Conservation (phyloP, 2,329 filamentous ascomycete genomes). For the Fusarium mundagurra region DNA sequence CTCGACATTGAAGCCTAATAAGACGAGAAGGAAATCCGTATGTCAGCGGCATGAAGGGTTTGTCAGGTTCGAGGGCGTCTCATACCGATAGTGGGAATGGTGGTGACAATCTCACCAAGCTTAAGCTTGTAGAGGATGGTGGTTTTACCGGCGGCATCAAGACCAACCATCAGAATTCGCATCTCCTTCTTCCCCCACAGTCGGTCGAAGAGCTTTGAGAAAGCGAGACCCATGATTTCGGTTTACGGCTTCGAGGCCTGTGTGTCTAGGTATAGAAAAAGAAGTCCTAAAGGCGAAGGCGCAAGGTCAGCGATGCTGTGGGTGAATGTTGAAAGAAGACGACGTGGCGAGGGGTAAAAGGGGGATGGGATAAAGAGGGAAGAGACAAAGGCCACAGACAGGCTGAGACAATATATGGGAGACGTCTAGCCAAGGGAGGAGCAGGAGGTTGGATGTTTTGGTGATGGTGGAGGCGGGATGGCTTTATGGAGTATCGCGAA, state of each 20-base stretch:
- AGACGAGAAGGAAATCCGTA: not conserved
- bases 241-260: slow-evolving; percentile 51
- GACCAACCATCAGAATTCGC: slow-evolving; percentile 99
- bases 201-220: slow-evolving; percentile 96
- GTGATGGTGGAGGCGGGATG: slow-evolving; percentile 34
- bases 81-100: slow-evolving; percentile 95
- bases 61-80: not conserved
- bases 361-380: slow-evolving; percentile 19
- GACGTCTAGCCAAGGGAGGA: slow-evolving; percentile 27
- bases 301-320: slow-evolving; percentile 31
- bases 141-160: slow-evolving; percentile 99
- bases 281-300: slow-evolving; percentile 34
- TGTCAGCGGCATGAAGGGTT: slow-evolving; percentile 35
- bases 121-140: slow-evolving; percentile 99
- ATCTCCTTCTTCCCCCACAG: slow-evolving; percentile 99
- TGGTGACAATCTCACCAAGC: slow-evolving; percentile 98
- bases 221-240: slow-evolving; percentile 95
- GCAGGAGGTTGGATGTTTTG: slow-evolving; percentile 37
- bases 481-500: slow-evolving; percentile 44
- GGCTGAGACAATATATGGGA: slow-evolving; percentile 29
- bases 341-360: slow-evolving; percentile 30
- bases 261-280: slow-evolving; percentile 41
- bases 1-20: slow-evolving; percentile 96
- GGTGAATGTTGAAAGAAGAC: slow-evolving; percentile 18
- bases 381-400: slow-evolving; percentile 19